Base-by-base conservation (phyloP, 805 yeast species). In the Candida nitratophila region DNA sequence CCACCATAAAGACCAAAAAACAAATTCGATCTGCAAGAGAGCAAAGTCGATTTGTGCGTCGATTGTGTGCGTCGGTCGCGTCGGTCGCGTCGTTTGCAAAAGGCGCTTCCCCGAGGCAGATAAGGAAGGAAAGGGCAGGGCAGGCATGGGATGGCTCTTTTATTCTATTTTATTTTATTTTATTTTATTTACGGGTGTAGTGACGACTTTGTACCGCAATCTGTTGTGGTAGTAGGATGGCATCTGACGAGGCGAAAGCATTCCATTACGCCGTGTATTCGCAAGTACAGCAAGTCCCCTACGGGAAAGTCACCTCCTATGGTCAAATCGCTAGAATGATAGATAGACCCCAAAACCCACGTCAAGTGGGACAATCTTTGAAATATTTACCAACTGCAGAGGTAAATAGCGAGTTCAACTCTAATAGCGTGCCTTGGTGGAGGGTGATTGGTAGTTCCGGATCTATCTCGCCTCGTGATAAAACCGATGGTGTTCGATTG, bases 281-380 rank as follows among this genome's bases (percentile, higher is more conserved):
- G 5, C 63, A 74, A 3, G 79, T 76, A 2, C 63, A 61, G 31
- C 61, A 65, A 46, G 71, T 85, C 4, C 95, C 95, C 0, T 48
- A 50, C 6, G 91, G 89, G 1, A 61, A 63, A 37, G 89, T 80
- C 7, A 77, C 88, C 0, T 71, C 81, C n/a, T 86, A 86, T 51
- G 89, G 80, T 2, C 90, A 83, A 56, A 76, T 86, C 9, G 93
- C 93, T 0, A 71, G 73, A 47, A 61, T 83, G 10, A 67, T 83
- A 0, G 73, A 71, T 27, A 66, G 72, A 41, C 93, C 95, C 0
- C 73, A 66, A 41, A 81, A 83, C 50, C 71, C 93, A 1, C 67
- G 95, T 6, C 88, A 78, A 47, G 93, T 85, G 1, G 95, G 95
- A 0, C 72, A 74, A 29, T 76, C 89, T 0, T 63, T 86, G 47